Percentiles rank a stretch among this genome's conserved stretches.
These are phyloP conservation scores for Lactifluus rugatus DNA, from an alignment of 768 basidiomycete genomes.

Conservation along the genomic window DNA sequence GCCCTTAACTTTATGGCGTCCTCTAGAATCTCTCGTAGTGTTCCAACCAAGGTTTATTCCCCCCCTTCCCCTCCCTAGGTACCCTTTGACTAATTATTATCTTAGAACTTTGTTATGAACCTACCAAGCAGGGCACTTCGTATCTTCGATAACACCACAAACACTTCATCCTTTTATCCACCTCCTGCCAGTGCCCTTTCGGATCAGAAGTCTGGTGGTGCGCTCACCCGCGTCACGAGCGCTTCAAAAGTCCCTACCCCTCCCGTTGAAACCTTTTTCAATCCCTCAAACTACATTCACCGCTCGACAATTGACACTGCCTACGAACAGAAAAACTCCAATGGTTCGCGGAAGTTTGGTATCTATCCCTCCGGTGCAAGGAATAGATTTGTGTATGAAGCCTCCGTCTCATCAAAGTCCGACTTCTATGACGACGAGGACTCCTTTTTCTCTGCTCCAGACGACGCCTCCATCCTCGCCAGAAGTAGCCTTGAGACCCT, in stretches of 20 bases:
- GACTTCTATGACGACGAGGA: conserved; percentile 17
- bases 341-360: conserved; percentile 12
- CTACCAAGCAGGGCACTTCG: conserved; percentile 13
- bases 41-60: conserved; percentile 15
- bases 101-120: conserved; percentile 17
- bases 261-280: conserved; percentile 12
- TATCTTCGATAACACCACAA: conserved; percentile 14
- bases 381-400: conserved; percentile 18
- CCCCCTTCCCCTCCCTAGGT: neutral
- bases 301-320: conserved; percentile 14
- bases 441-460: conserved; percentile 16
- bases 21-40: conserved; percentile 16
- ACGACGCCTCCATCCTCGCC: conserved; percentile 16
- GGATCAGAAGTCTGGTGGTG: conserved; percentile 5
- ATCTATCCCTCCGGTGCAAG: conserved; percentile 17
- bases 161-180: conserved; percentile 1
- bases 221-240: conserved; percentile 4
- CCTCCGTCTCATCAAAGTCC: conserved; percentile 19
- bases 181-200: neutral
- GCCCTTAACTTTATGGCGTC: conserved; percentile 10
- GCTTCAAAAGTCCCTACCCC: conserved; percentile 5
- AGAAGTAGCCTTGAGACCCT: conserved; percentile 18
- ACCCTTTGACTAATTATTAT: neutral
- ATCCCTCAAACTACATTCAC: conserved; percentile 11
- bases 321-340: conserved; percentile 14